phyloP scores from a whole-genome alignment of 805 yeast species.

The Candida anglica region DNA sequence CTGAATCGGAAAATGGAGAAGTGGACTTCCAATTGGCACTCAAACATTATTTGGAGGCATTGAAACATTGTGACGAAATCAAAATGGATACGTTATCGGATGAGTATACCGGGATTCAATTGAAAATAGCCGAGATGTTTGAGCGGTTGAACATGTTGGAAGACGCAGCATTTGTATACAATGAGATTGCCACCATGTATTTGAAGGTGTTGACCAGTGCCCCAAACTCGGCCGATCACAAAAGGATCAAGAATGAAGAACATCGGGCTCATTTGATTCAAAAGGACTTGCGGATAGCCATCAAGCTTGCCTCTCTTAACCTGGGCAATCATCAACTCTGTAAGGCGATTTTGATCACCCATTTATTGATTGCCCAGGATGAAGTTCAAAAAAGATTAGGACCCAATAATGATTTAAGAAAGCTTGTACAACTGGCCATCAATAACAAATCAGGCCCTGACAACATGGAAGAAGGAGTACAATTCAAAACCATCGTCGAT shows the following conservation, averaged over 20 bases:
- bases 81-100: conserved; percentile 59
- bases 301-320: conserved; percentile 61
- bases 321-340: conserved; percentile 43
- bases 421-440: not conserved
- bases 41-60: conserved; percentile 68
- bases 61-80: conserved; percentile 55
- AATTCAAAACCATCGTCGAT: conserved; percentile 11
- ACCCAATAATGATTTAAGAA: conserved; percentile 4
- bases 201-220: conserved; percentile 45
- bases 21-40: conserved; percentile 66
- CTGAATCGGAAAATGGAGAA: conserved; percentile 68
- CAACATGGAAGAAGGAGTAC: not conserved
- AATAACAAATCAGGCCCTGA: not conserved
- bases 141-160: conserved; percentile 59
- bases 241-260: conserved; percentile 16
- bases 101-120: conserved; percentile 86
- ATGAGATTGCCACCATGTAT: conserved; percentile 60
- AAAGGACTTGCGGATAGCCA: conserved; percentile 65
- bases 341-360: conserved; percentile 58
- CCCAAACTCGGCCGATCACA: conserved; percentile 22
- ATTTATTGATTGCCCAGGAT: conserved; percentile 60
- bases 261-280: conserved; percentile 59
- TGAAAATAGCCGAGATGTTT: conserved; percentile 84
- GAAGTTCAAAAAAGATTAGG: conserved; percentile 49
- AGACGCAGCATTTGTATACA: conserved; percentile 65